Conservation (phyloP, 164 flowering plant genomes). For the Magnolia changhungtana region DNA sequence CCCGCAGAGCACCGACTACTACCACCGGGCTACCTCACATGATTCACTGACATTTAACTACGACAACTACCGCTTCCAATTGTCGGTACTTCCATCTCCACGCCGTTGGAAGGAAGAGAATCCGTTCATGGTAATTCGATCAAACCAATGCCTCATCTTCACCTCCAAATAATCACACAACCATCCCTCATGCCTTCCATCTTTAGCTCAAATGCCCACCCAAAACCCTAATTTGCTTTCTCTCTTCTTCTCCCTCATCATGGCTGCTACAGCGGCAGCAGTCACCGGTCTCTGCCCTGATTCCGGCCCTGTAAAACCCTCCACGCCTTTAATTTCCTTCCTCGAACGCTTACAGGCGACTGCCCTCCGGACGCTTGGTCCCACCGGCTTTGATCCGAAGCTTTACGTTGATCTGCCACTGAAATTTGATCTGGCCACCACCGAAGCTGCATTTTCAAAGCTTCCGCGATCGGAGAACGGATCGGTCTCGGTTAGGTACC, state of each 20-base stretch:
- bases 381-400: slow-evolving; percentile 65
- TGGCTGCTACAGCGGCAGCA: neutral
- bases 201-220: neutral
- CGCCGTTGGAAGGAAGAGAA: neutral
- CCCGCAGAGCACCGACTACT: no score
- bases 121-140: neutral
- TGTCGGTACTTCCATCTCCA: neutral
- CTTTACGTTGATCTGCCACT: slow-evolving; percentile 66
- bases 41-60: neutral
- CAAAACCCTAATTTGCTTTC: neutral
- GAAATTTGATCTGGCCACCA: slow-evolving; percentile 36
- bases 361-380: slow-evolving; percentile 53
- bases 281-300: neutral
- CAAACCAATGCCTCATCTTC: neutral
- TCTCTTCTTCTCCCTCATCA: neutral
- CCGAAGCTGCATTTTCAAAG: slow-evolving; percentile 42
- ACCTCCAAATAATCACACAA: neutral
- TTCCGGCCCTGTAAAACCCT: slow-evolving; percentile 32
- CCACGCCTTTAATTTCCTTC: slow-evolving; percentile 54
- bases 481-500: slow-evolving; percentile 29
- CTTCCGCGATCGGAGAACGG: slow-evolving; percentile 39
- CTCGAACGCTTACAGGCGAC: slow-evolving; percentile 55
- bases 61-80: neutral
- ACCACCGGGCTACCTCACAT: no score
- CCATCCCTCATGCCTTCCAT: neutral